A percentile compares a stretch with the other conserved stretches of the same genome.
phyloP scores from a whole-genome alignment of 805 yeast genomes.

The Candida namnaoensis region DNA sequence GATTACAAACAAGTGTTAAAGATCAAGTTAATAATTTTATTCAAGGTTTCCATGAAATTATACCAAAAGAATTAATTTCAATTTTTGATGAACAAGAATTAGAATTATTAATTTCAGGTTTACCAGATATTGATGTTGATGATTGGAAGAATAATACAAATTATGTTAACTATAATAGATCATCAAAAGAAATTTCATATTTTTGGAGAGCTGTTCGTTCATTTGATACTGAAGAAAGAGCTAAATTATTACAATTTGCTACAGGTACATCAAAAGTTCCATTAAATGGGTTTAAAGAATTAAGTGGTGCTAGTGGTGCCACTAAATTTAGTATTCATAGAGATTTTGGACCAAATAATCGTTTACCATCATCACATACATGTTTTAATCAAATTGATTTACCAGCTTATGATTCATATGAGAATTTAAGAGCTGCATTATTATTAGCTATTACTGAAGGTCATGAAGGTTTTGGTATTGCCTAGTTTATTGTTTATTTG shows the following conservation, averaged over 20 bases:
- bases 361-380: constrained; percentile 93
- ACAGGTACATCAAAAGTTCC: constrained; percentile 98
- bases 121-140: constrained; percentile 92
- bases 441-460: constrained; percentile 89
- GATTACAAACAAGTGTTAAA: constrained; percentile 72
- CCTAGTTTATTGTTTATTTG: constrained; percentile 21
- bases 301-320: constrained; percentile 81
- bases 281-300: constrained; percentile 81
- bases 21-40: constrained; percentile 84
- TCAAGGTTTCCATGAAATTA: constrained; percentile 83
- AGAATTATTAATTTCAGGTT: constrained; percentile 85
- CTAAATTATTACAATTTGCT: constrained; percentile 87
- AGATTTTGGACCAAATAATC: constrained; percentile 76
- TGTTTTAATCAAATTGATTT: constrained; percentile 93
- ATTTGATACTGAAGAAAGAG: constrained; percentile 89
- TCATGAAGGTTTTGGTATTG: constrained; percentile 91
- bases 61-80: constrained; percentile 73
- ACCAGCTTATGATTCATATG: constrained; percentile 89
- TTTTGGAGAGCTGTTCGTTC: constrained; percentile 97
- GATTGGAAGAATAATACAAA: constrained; percentile 90
- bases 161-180: constrained; percentile 73
- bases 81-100: constrained; percentile 94
- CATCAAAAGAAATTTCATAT: constrained; percentile 87
- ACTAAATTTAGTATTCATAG: constrained; percentile 84
- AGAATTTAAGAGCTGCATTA: constrained; percentile 71